phyloP scores from a whole-genome alignment of 441 rosid genomes.

The Eutrema salsugineum region DNA sequence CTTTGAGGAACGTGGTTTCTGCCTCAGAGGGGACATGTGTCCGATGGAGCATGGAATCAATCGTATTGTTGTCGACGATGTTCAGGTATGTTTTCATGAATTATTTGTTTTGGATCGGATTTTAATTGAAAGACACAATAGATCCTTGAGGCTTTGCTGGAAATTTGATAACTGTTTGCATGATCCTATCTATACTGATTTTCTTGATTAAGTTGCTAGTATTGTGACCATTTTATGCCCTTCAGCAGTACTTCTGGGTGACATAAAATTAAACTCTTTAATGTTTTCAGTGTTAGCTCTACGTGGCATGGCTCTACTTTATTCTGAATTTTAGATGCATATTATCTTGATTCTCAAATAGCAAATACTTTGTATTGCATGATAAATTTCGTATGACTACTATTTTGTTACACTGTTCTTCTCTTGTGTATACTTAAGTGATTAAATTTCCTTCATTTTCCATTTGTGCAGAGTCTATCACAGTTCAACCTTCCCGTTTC shows the following conservation, averaged over 20 bases:
- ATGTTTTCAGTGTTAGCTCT: background rate
- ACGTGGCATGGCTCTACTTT: background rate
- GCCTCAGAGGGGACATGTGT: conserved; percentile 99
- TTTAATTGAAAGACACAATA: background rate
- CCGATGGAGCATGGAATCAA: conserved; percentile 99
- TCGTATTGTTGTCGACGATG: conserved; percentile 98
- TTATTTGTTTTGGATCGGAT: background rate
- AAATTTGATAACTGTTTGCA: conserved; percentile 3
- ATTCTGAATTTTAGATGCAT: background rate
- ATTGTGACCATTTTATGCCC: background rate
- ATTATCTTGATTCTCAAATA: background rate
- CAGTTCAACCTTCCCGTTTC: conserved; percentile 98
- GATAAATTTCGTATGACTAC: background rate
- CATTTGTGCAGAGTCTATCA: conserved; percentile 83
- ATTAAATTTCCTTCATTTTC: conserved; percentile 24
- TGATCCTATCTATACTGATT: background rate
- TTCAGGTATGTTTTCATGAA: conserved; percentile 60
- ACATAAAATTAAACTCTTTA: background rate
- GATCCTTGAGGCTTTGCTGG: background rate
- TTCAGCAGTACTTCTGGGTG: background rate
- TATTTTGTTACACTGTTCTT: background rate
- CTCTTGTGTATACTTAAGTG: background rate
- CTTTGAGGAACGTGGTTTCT: conserved; percentile 99
- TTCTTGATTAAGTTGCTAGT: conserved; percentile 10
- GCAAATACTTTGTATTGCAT: background rate